phyloP scores from a whole-genome alignment of 495 filamentous ascomycete genomes.

The Penicillium flavigenum region DNA sequence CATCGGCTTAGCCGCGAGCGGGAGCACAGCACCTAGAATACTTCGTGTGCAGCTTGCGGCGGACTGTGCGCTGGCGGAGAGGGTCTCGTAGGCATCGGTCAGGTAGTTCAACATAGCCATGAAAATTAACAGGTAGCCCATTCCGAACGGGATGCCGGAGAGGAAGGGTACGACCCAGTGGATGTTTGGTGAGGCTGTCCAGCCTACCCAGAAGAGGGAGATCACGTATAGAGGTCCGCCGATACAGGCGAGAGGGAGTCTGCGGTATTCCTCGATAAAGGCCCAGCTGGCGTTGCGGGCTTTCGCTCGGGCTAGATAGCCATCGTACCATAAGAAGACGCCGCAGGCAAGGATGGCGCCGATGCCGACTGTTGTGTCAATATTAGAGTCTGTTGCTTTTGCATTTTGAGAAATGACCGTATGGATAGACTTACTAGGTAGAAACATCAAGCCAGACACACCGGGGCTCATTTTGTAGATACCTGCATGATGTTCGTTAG shows the following conservation, averaged over 20 bases:
- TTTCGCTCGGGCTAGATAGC: constrained; percentile 37
- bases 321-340: constrained; percentile 43
- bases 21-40: constrained; percentile 41
- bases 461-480: constrained; percentile 41
- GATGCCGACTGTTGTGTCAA: constrained; percentile 30
- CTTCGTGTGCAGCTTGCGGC: constrained; percentile 43
- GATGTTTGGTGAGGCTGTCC: constrained; percentile 37
- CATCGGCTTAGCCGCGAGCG: constrained; percentile 43
- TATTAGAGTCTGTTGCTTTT: not conserved
- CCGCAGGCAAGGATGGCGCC: constrained; percentile 34
- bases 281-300: constrained; percentile 38
- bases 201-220: constrained; percentile 43
- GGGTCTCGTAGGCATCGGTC: constrained; percentile 45
- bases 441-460: constrained; percentile 33
- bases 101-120: constrained; percentile 51
- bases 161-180: constrained; percentile 44
- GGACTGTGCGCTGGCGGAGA: constrained; percentile 44
- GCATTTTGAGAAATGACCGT: not conserved
- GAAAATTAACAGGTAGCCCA: constrained; percentile 45
- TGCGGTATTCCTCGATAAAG: constrained; percentile 39
- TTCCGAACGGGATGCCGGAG: constrained; percentile 40
- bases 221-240: constrained; percentile 42
- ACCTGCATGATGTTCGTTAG: constrained; percentile 14
- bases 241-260: constrained; percentile 42
- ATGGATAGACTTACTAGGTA: constrained; percentile 32